These are phyloP conservation scores for Dissophora globulifera DNA, from an alignment of 192 early-diverging fungal species.

Conservation along the genomic window DNA sequence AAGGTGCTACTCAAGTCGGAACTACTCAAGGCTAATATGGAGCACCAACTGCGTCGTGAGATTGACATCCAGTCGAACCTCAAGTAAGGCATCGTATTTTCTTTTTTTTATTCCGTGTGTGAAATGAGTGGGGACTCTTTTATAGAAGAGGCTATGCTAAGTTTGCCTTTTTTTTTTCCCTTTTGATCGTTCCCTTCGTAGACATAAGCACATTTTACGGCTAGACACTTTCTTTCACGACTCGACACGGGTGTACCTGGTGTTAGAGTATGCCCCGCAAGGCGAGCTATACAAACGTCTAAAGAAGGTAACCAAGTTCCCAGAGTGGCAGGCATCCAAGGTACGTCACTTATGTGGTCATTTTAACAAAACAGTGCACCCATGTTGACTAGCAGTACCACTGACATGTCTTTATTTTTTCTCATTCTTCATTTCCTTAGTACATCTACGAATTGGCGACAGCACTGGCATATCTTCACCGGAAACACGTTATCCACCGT, in stretches of 20 bases:
- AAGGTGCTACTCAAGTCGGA: constrained; percentile 92
- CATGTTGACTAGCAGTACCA: too few relatives aligned
- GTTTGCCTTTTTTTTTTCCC: constrained; percentile 1
- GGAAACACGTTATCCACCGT: constrained; percentile 92
- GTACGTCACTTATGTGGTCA: constrained; percentile 41
- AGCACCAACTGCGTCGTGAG: constrained; percentile 92
- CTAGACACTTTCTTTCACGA: constrained; percentile 98
- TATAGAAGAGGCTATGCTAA: too few relatives aligned
- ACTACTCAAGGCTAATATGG: constrained; percentile 76
- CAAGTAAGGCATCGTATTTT: constrained; percentile 59
- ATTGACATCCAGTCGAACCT: constrained; percentile 96
- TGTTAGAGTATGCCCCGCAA: constrained; percentile 94
- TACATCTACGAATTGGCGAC: constrained; percentile 91
- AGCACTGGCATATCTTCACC: constrained; percentile 88
- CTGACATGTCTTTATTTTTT: too few relatives aligned
- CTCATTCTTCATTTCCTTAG: constrained; percentile 45
- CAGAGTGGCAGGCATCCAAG: constrained; percentile 79
- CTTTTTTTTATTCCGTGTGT: too few relatives aligned
- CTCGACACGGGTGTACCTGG: constrained; percentile 88
- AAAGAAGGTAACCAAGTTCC: constrained; percentile 73
- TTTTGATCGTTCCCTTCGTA: constrained; percentile 18
- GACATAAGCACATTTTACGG: constrained; percentile 94
- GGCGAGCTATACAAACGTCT: constrained; percentile 94
- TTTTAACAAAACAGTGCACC: too few relatives aligned
- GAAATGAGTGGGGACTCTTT: too few relatives aligned